Evolutionary conservation across 306 rosid species (phyloP), one percentile per base, ranked within the genome.

Genomic region (Pueraria montana): DNA sequence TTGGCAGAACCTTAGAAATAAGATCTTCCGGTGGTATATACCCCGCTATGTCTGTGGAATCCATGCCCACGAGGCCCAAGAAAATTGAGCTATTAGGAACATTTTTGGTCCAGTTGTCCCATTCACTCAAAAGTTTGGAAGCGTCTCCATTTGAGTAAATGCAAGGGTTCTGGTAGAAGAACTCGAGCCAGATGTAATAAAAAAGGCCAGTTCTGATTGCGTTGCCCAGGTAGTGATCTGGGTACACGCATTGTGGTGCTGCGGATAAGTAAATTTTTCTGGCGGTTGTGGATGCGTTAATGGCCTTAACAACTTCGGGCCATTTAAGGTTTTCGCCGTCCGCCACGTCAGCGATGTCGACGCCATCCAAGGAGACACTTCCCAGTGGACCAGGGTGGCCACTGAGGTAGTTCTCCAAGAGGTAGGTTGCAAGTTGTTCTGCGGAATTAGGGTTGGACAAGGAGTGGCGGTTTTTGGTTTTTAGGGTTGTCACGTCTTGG

Each of bases 151-250:
- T 16, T 0, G 14, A 0, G 40, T 82, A 90, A n/a, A n/a, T n/a
- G n/a, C n/a, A n/a, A n/a, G n/a, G n/a, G n/a, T n/a, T n/a, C n/a
- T n/a, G n/a, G n/a, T 87, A 82, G 82, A 78, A 92, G 80, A 87
- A 90, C 50, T 82, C 88, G 16, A 92, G 89, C 91, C 91, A 91
- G 6, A 89, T 86, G 7, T 73, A 86, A 43, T 91, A 90, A 3
- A 91, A 77, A 8, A 87, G 48, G 0, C 94, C 91, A 0, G 94
- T 86, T 17, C 11, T 5, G 5, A 91, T 76, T 0, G 87, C 91
- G 0, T 17, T 0, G 14, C 40, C 82, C 0, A 87, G 81, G 53
- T 62, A 45, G 1, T 17, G 26, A 48, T 82, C 87, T 0, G 87
- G 92, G 79, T 40, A 73, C 1, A 74, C 79, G 6, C 59, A 53